Evolutionary conservation across 2,329 filamentous ascomycete species (phyloP), one percentile per base, ranked within the genome.

Genomic region (Trichoderma atroviride): DNA sequence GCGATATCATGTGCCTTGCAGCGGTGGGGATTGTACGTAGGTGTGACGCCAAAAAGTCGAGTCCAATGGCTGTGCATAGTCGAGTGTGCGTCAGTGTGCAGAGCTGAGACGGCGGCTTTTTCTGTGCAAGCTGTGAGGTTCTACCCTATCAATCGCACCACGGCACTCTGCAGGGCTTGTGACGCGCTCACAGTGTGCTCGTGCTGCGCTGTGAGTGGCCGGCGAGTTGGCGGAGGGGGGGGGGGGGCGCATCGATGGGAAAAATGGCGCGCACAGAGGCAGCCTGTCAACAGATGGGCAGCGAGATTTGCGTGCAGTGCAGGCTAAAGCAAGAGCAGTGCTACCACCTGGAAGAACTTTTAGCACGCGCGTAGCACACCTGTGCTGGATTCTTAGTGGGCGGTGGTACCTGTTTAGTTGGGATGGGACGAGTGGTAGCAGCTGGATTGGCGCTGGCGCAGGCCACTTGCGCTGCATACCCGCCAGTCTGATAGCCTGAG

Each of bases 121-220:
- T 70, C 73, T 72, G 72, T 74, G 74, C 74, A 73, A 65, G 70
- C 69, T 73, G 72, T 62, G 69, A 72, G 71, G 72, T n/a, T 70
- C 63, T 67, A 65, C 78, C 77, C 74, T 35, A 35, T 35, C 33
- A 35, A 77, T 79, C 76, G 77, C 70, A 73, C 72, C 47, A 72
- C 76, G 75, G 72, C 71, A 74, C 77, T 79, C 74, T 79, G 78
- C 78, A 79, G 73, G 74, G 72, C 74, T 76, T 78, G 77, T 79
- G 77, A 79, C 74, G 74, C 74, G 72, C 74, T 74, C 47, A 31
- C 74, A 76, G 75, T 75, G 76, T 77, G 76, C 75, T 76, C 76
- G 72, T 73, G 73, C 60, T 68, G 66, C 62, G 56, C 55, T 67
- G 68, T 72, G 64, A 70, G 47, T 71, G 63, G 69, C 69, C 57